A percentile compares a stretch with the other conserved stretches of the same genome.
Evolutionary conservation across 306 rosid species (phyloP).

Genomic region (Quercus wislizeni): DNA sequence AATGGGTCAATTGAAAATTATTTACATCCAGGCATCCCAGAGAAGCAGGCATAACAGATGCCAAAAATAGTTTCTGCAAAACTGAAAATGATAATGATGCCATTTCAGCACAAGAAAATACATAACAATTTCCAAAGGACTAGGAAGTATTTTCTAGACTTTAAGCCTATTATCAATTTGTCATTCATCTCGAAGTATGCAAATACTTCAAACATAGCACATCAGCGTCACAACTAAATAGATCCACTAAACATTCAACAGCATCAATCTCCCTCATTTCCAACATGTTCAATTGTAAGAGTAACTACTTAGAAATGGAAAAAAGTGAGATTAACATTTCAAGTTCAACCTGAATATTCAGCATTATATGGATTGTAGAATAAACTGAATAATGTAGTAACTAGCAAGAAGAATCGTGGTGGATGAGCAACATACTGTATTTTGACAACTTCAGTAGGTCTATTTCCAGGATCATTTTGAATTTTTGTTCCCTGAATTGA

Average conservation of each 20-base stretch:
- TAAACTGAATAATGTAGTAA: background rate
- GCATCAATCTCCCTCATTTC: background rate
- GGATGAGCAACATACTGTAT: slow-evolving; percentile 29
- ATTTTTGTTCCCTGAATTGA: slow-evolving; percentile 22
- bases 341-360: background rate
- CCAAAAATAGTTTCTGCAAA: background rate
- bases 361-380: background rate
- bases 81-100: slow-evolving; percentile 1
- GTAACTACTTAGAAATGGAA: background rate
- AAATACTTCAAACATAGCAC: background rate
- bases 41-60: slow-evolving; percentile 9
- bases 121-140: background rate
- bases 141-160: background rate
- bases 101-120: background rate
- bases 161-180: background rate
- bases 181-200: background rate
- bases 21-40: background rate
- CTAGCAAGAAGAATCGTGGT: background rate
- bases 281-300: background rate
- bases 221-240: background rate
- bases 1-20: background rate
- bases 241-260: background rate
- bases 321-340: background rate
- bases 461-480: slow-evolving; percentile 24
- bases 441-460: slow-evolving; percentile 15